Evolutionary conservation across 352 stramenopile species (phyloP).

Genomic region (Plasmopara viticola): DNA sequence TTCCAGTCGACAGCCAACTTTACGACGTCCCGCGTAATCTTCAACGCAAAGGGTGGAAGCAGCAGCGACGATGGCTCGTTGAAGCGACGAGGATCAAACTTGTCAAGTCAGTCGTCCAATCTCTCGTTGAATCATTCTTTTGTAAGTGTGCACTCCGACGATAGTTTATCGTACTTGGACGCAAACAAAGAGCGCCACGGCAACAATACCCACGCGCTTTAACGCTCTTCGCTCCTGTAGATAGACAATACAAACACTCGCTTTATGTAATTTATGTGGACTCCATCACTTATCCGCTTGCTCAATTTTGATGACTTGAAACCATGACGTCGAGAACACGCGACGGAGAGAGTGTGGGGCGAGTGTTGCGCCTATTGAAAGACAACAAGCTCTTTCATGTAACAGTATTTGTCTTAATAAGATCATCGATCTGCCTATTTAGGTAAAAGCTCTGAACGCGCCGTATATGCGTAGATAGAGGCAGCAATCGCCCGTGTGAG

Average conservation of each 20-base stretch:
- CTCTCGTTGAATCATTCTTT: constrained; percentile 52
- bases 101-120: constrained; percentile 48
- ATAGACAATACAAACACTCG: too few species aligned
- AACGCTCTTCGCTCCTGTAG: constrained; percentile 2
- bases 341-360: constrained; percentile 26
- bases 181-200: constrained; percentile 16
- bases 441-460: not conserved
- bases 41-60: constrained; percentile 26
- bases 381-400: constrained; percentile 46
- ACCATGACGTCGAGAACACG: constrained; percentile 9
- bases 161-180: constrained; percentile 44
- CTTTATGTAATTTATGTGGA: not conserved
- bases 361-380: constrained; percentile 32
- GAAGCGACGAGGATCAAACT: constrained; percentile 24
- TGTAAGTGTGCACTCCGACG: constrained; percentile 52
- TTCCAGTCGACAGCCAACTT: constrained; percentile 19
- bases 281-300: not conserved
- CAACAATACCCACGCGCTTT: constrained; percentile 22
- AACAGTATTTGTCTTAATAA: not conserved
- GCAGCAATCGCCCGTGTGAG: constrained; percentile 25
- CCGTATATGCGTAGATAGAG: constrained; percentile 28
- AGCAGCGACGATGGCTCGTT: constrained; percentile 20
- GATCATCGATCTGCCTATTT: not conserved
- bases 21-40: constrained; percentile 21
- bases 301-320: not conserved